A percentile compares a stretch with the other conserved stretches of the same genome.
Evolutionary conservation across 352 stramenopile species (phyloP).

Genomic region (Pythium biforme): DNA sequence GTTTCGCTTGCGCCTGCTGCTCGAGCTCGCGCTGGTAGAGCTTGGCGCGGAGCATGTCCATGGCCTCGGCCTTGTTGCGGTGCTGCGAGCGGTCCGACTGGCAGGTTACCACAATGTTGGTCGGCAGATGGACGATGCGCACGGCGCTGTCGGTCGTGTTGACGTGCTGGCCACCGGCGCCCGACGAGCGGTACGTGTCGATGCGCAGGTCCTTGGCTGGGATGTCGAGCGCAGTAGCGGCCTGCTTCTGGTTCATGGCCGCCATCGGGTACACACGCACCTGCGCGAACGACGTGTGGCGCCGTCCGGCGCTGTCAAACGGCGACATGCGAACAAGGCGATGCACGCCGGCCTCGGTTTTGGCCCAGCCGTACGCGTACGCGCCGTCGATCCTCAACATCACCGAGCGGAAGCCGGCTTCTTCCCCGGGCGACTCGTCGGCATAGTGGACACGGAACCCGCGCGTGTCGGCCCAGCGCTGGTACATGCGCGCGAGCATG

Average conservation of each 20-base stretch:
- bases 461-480: constrained; percentile 50
- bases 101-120: constrained; percentile 92
- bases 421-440: constrained; percentile 83
- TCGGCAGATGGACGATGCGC: constrained; percentile 94
- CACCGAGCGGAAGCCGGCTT: constrained; percentile 69
- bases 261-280: constrained; percentile 75
- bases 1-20: constrained; percentile 40
- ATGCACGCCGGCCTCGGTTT: constrained; percentile 94
- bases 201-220: constrained; percentile 89
- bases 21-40: constrained; percentile 72
- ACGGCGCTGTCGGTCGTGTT: constrained; percentile 97
- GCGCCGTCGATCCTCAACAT: constrained; percentile 55
- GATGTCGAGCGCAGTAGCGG: constrained; percentile 48
- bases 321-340: constrained; percentile 93
- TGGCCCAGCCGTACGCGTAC: constrained; percentile 92
- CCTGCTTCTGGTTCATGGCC: constrained; percentile 29
- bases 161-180: constrained; percentile 95
- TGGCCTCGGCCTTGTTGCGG: constrained; percentile 92
- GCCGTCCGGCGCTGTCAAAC: constrained; percentile 92
- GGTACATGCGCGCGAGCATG: constrained; percentile 97
- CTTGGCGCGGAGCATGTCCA: constrained; percentile 81
- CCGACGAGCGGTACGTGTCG: constrained; percentile 92
- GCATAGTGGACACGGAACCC: constrained; percentile 78
- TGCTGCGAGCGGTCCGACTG: constrained; percentile 94
- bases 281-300: constrained; percentile 96